A percentile compares a stretch with the other conserved stretches of the same genome.
phyloP scores from a whole-genome alignment of 164 flowering plant genomes.

The Nymphaea thermarum region DNA sequence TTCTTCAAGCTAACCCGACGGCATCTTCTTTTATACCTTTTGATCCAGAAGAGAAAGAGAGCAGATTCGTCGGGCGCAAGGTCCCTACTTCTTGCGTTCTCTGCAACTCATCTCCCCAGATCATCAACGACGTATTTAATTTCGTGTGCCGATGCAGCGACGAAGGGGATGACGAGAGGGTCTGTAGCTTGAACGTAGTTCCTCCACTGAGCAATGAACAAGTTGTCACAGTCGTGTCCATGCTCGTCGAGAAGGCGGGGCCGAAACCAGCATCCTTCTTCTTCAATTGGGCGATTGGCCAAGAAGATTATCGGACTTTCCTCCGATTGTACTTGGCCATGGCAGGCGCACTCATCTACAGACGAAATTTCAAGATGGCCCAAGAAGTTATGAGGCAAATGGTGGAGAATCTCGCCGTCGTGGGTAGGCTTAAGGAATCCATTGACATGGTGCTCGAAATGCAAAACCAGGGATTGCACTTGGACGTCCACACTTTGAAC shows the following conservation, averaged over 20 bases:
- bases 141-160: conserved; percentile 2
- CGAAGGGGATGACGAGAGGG: conserved; percentile 13
- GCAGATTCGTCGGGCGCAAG: not conserved
- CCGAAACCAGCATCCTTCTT: conserved; percentile 69
- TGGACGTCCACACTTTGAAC: conserved; percentile 35
- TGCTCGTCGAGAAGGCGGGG: conserved; percentile 59
- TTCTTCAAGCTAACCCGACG: not conserved
- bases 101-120: not conserved
- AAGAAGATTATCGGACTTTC: conserved; percentile 39
- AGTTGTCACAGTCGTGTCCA: conserved; percentile 52
- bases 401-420: conserved; percentile 48
- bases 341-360: conserved; percentile 40
- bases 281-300: conserved; percentile 65
- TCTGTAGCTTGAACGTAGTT: conserved; percentile 21
- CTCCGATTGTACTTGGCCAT: conserved; percentile 70
- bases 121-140: not conserved
- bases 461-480: conserved; percentile 49
- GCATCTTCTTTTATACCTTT: not conserved
- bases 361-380: conserved; percentile 51
- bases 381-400: conserved; percentile 58
- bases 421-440: conserved; percentile 65
- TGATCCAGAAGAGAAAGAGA: not conserved
- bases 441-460: conserved; percentile 62
- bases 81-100: not conserved
- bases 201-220: conserved; percentile 56